phyloP scores from a whole-genome alignment of 495 filamentous ascomycete genomes.

The Pseudevernia furfuracea region DNA sequence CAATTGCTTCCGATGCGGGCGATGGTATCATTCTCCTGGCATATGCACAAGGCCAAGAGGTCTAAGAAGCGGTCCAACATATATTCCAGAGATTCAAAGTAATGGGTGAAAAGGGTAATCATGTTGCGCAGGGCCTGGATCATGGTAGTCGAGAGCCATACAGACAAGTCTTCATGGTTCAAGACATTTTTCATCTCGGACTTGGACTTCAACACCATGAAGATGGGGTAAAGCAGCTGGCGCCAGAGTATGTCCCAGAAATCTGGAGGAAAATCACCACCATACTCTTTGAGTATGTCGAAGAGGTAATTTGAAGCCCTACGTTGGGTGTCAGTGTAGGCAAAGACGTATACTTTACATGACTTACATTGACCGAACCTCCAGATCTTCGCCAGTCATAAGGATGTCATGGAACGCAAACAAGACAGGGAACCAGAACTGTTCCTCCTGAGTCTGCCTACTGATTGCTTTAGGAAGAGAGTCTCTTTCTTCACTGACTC shows the following conservation, averaged over 20 bases:
- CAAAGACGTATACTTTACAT: background rate
- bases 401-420: slow-evolving; percentile 98
- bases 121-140: slow-evolving; percentile 97
- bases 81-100: slow-evolving; percentile 89
- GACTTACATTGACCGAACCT: slow-evolving; percentile 70
- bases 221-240: slow-evolving; percentile 93
- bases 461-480: slow-evolving; percentile 43
- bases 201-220: slow-evolving; percentile 92
- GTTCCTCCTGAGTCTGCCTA: slow-evolving; percentile 74
- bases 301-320: slow-evolving; percentile 94
- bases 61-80: slow-evolving; percentile 96
- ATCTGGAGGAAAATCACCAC: slow-evolving; percentile 81
- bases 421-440: slow-evolving; percentile 96
- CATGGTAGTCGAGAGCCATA: slow-evolving; percentile 99
- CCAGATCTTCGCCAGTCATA: slow-evolving; percentile 98
- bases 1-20: slow-evolving; percentile 97
- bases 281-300: slow-evolving; percentile 80
- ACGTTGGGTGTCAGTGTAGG: slow-evolving; percentile 1
- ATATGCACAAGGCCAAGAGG: slow-evolving; percentile 89
- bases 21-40: slow-evolving; percentile 98
- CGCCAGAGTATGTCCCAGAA: slow-evolving; percentile 99
- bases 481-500: slow-evolving; percentile 37
- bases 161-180: slow-evolving; percentile 90
- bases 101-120: slow-evolving; percentile 97
- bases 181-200: slow-evolving; percentile 91